These are phyloP conservation scores for Gossypium ekmanianum DNA, from an alignment of 345 rosid species.

Conservation along the genomic window DNA sequence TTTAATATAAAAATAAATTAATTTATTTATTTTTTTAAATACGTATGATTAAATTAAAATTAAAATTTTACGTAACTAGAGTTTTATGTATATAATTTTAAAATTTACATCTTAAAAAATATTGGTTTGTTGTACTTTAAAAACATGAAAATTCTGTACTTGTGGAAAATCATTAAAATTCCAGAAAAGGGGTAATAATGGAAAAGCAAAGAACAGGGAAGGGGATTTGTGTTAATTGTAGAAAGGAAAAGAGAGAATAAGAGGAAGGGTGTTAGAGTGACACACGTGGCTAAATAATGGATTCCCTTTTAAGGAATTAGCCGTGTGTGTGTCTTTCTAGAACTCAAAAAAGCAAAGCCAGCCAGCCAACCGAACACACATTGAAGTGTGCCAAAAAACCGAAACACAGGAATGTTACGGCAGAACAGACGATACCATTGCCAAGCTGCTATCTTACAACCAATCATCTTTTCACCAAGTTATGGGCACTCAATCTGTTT, in stretches of 20 bases:
- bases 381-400: constrained; percentile 5
- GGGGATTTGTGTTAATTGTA: background rate
- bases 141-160: background rate
- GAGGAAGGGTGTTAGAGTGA: background rate
- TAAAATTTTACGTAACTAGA: too few relatives aligned
- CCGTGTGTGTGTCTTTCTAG: constrained; percentile 7
- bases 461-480: background rate
- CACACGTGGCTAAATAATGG: constrained; percentile 19
- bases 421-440: too few relatives aligned
- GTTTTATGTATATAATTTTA: too few relatives aligned
- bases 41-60: fast-evolving
- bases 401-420: background rate
- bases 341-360: background rate
- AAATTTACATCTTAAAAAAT: too few relatives aligned
- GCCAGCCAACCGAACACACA: constrained; percentile 22
- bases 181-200: background rate
- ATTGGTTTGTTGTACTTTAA: too few relatives aligned
- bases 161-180: background rate
- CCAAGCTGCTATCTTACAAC: background rate
- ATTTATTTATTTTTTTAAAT: too few relatives aligned
- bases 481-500: too few relatives aligned
- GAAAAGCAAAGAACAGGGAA: background rate
- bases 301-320: constrained; percentile 1
- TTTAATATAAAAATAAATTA: too few relatives aligned
- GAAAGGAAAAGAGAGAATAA: background rate